Percentiles rank a stretch among this genome's conserved stretches.
These are phyloP conservation scores for Achlya hypogyna DNA, from an alignment of 352 stramenopile species.

Conservation along the genomic window DNA sequence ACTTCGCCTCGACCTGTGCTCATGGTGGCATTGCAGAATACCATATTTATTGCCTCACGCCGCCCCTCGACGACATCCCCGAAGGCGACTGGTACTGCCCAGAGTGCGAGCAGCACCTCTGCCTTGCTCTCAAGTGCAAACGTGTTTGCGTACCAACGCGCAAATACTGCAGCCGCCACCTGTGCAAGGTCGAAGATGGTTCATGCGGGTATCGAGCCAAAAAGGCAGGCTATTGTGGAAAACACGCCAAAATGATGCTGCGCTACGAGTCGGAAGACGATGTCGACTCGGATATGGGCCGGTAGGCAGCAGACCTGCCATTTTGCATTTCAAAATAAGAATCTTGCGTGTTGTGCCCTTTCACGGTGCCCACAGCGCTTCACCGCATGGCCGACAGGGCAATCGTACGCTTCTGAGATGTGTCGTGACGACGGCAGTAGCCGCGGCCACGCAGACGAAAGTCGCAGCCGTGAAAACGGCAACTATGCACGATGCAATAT, in stretches of 20 bases:
- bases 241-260: slow-evolving; percentile 11
- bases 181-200: slow-evolving; percentile 11
- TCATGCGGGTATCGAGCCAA: slow-evolving; percentile 11
- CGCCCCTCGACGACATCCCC: slow-evolving; percentile 35
- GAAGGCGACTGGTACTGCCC: slow-evolving; percentile 51
- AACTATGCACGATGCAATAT: slow-evolving; percentile 19
- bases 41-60: slow-evolving; percentile 50
- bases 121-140: slow-evolving; percentile 8
- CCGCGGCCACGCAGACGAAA: slow-evolving; percentile 16
- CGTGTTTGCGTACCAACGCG: slow-evolving; percentile 12
- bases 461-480: slow-evolving; percentile 18
- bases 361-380: background rate
- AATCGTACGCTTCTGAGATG: slow-evolving; percentile 15
- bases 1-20: background rate
- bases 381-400: background rate
- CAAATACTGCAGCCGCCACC: slow-evolving; percentile 13
- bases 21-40: slow-evolving; percentile 26
- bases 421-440: slow-evolving; percentile 19
- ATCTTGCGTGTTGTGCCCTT: background rate
- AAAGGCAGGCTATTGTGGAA: slow-evolving; percentile 18
- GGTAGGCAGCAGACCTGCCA: background rate
- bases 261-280: slow-evolving; percentile 7
- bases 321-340: background rate
- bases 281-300: slow-evolving; percentile 4
- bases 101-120: slow-evolving; percentile 23